Base-by-base conservation (phyloP, 768 basidiomycete species). In the Bullera alba region DNA sequence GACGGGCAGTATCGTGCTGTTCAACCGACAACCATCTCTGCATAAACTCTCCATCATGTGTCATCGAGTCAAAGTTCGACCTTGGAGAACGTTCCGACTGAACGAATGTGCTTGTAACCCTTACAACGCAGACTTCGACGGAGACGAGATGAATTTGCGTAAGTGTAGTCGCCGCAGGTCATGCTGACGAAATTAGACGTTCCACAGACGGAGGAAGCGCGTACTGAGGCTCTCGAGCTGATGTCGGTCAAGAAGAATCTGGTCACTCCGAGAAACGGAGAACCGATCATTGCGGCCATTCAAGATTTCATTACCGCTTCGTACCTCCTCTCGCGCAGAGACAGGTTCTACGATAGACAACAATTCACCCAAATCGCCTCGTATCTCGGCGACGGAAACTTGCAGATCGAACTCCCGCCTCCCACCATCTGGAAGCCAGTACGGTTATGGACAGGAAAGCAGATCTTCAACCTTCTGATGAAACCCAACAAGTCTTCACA, bases 11-110 rank as follows among this genome's bases (percentile, higher is more conserved):
- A 83, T 99, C 54, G 89, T 95, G 2, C 76, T 99, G 32, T 99
- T 99, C 77, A 99, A 99, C 74, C 90, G 95, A 51, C 95, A 99
- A 66, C 95, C 95, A 4, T 91, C 88, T 81, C 77, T 99, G 70
- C 95, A 99, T 74, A 96, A 91, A 85, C 78, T 99, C 16, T 97
- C 95, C 4, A 97, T 99, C 70, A 97, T 99, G 90, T 95, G 91
- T 69, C 95, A 99, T 75, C 79, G 91, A 53, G 92, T 87, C 51
- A 58, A 80, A 79, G 80, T 99, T 48, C 79, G 95, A 26, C 95
- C 95, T 21, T 99, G 95, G 95, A 78, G 93, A 57, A 87, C 95
- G 1, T 96, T 99, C 77, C 80, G 95, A 27, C 75, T 99, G 49
- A 99, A 99, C 67, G 95, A 99, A 71, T 99, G 95, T 81, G 95